Evolutionary conservation across 2,329 filamentous ascomycete species (phyloP), one percentile per base, ranked within the genome.

Genomic region (Fusarium subglutinans): DNA sequence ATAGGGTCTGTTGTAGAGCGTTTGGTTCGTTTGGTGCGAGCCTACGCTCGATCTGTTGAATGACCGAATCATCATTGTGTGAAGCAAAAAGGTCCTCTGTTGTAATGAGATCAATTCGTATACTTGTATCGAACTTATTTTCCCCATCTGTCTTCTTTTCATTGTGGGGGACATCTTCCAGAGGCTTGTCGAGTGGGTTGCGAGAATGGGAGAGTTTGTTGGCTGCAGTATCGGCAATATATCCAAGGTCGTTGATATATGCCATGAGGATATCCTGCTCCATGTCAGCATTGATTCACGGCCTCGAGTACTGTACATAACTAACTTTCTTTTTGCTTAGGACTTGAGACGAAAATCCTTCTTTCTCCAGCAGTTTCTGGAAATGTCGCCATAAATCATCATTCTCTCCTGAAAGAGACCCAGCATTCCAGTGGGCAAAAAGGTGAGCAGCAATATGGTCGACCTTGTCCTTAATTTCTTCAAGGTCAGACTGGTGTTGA

Each of bases 181-280:
- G 22, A 51, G 30, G 3, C 22, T 24, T 17, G 11, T 35, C 13
- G 11, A 18, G 22, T 35, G 24, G 18, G 15, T 15, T n/a, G n/a
- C n/a, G 10, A 26, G 24, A 1, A n/a, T n/a, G 20, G 0, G 30
- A 20, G 4, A 15, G 8, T 18, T 4, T 53, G 8, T 14, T 7
- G 1, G 47, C 8, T 4, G 6, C 18, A 12, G 24, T n/a, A 30
- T 26, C 26, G 2, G 35, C 37, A 55, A 26, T 22, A 26, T 38
- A 26, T 28, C 24, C 6, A 2, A 38, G 33, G 8, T 55, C 51
- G 7, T 18, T 28, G 20, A 55, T 55, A 4, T 55, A 55, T 2
- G 20, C 10, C 26, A 40, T 41, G 24, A 55, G 35, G 26, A 40
- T 2, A 55, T 41, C 24, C 51, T 40, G 20, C 9, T 55, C 8